These are phyloP conservation scores for Mentha longifolia DNA, from an alignment of 257 asterid genomes.

Conservation along the genomic window DNA sequence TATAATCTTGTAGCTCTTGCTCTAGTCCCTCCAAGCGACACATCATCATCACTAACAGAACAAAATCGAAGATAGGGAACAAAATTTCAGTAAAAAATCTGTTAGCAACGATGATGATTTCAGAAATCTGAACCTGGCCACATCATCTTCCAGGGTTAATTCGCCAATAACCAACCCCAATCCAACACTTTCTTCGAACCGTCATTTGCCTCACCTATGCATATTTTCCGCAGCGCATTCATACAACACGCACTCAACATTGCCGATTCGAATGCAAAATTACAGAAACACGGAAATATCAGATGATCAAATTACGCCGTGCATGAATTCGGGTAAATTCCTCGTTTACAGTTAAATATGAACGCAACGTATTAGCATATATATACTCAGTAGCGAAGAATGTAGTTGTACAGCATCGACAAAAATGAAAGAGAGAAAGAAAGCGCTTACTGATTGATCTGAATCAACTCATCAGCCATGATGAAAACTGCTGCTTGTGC, in stretches of 20 bases:
- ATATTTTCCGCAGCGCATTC: neutral
- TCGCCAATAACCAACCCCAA: slow-evolving; percentile 79
- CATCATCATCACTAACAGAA: slow-evolving; percentile 54
- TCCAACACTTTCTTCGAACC: slow-evolving; percentile 49
- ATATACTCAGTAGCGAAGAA: neutral
- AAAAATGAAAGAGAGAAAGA: neutral
- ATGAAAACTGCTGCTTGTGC: neutral
- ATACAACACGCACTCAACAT: neutral
- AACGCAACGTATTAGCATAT: no score
- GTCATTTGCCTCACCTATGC: slow-evolving; percentile 45
- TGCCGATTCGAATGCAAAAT: neutral
- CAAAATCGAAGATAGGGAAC: neutral
- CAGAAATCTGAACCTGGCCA: slow-evolving; percentile 50
- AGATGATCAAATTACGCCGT: neutral
- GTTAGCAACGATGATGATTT: neutral
- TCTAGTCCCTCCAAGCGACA: slow-evolving; percentile 78
- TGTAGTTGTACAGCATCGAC: neutral
- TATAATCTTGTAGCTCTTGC: slow-evolving; percentile 80
- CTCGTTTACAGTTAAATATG: no score
- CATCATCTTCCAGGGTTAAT: slow-evolving; percentile 74
- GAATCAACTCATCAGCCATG: slow-evolving; percentile 14
- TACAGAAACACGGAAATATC: neutral
- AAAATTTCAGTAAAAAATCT: neutral
- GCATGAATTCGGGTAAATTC: no score
- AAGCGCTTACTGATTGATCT: slow-evolving; percentile 18